Base-by-base conservation (phyloP, 352 stramenopile species). In the Pythium rishiriense region DNA sequence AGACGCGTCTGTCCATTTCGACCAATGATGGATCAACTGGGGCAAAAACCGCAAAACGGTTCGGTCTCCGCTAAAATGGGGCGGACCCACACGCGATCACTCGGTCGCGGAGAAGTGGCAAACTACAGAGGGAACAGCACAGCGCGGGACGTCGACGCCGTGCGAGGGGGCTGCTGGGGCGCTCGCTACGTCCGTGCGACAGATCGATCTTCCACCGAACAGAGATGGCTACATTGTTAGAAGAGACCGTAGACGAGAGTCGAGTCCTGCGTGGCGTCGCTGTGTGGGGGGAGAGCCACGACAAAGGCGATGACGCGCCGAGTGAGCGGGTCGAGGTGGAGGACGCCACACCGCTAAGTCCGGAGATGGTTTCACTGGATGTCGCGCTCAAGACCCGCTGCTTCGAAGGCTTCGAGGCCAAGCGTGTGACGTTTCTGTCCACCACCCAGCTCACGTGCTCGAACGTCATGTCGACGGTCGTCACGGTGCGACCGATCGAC, bases 371-470 rank as follows among this genome's bases (percentile, higher is more conserved):
- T 1, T 72, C 78, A 11, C 50, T 89, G 24, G 43, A 59, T n/a
- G 62, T 71, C 19, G 64, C 69, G 19, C 25, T 81, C 26, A 52
- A 58, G 28, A 65, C 62, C 11, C 58, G 28, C 7, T 67, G 78
- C 35, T 88, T 89, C 61, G 69, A 76, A 22, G 72, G 61, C 0
- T 68, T 87, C 0, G 69, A 86, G 22, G 62, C 48, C 14, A 57
- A 72, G 26, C 64, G 68, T 17, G 76, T 78, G 28, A 79, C 70
- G n/a, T 75, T 69, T 33, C 42, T 84, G 33, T 72, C 72, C 46
- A 84, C 81, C 25, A 87, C 71, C 24, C 80, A 85, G 60, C 75
- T 90, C 47, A 87, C 78, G 29, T 79, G 70, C 25, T 87, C 82
- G 10, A 88, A 83, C 52, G 76, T 90, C 53, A 74, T 88, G 33